phyloP scores from a whole-genome alignment of 2,329 filamentous ascomycete genomes.

The Falciphora oryzae region DNA sequence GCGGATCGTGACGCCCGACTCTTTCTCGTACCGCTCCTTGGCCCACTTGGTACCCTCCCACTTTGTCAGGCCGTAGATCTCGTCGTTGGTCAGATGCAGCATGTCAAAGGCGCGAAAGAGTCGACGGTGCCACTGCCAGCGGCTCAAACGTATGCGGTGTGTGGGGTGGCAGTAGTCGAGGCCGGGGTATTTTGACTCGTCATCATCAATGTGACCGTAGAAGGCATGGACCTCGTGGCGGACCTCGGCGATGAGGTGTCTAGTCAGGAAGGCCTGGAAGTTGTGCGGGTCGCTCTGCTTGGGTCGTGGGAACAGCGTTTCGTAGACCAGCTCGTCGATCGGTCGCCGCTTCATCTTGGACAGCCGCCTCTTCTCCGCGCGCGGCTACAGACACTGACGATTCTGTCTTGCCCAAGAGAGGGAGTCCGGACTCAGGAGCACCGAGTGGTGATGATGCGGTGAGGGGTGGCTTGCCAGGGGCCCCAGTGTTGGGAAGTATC shows the following conservation, averaged over 20 bases:
- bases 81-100: conserved; percentile 60
- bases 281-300: conserved; percentile 62
- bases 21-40: conserved; percentile 71
- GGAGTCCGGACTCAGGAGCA: background rate
- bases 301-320: conserved; percentile 65
- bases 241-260: conserved; percentile 69
- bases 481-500: background rate
- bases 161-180: conserved; percentile 70
- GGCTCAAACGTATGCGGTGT: conserved; percentile 70
- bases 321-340: conserved; percentile 68
- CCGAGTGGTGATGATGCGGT: background rate
- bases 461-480: background rate
- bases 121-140: conserved; percentile 70
- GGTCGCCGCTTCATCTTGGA: conserved; percentile 63
- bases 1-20: conserved; percentile 62
- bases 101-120: conserved; percentile 72
- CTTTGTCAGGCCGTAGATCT: conserved; percentile 67
- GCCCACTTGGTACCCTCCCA: conserved; percentile 85
- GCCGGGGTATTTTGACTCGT: conserved; percentile 76
- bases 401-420: background rate
- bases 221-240: conserved; percentile 73
- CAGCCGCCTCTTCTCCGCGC: background rate
- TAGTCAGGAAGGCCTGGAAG: conserved; percentile 64
- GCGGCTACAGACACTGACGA: background rate
- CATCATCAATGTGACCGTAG: conserved; percentile 72